Percentiles rank a stretch among this genome's conserved stretches.
Conservation (phyloP, 1,284 basidiomycete genomes). For the Singerocomus inundabilis region DNA sequence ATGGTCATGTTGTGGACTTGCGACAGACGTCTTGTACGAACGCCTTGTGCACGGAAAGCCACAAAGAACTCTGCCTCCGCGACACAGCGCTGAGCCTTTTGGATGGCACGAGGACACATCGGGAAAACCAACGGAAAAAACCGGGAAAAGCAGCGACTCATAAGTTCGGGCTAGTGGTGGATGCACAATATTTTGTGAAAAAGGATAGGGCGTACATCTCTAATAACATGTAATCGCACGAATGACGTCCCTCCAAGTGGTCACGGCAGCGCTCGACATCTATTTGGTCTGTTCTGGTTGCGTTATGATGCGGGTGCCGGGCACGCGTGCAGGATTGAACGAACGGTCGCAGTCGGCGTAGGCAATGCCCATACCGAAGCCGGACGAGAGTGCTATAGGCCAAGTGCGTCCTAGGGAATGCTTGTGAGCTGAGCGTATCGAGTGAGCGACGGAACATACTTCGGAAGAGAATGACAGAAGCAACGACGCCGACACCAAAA, state of each 20-base stretch:
- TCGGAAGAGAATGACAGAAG: conserved; percentile 93
- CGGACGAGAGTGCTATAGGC: conserved; percentile 92
- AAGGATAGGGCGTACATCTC: conserved; percentile 1
- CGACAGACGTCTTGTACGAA: conserved; percentile 64
- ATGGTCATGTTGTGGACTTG: neutral
- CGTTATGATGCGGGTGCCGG: conserved; percentile 80
- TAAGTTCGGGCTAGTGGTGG: conserved; percentile 3
- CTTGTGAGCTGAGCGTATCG: conserved; percentile 9
- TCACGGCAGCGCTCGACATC: conserved; percentile 3
- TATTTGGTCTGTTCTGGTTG: conserved; percentile 28
- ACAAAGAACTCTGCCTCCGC: conserved; percentile 40
- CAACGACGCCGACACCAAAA: conserved; percentile 91
- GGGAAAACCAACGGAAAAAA: conserved; percentile 17
- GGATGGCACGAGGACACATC: neutral
- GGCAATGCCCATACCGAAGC: conserved; percentile 85
- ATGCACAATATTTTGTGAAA: conserved; percentile 16
- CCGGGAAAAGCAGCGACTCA: conserved; percentile 11
- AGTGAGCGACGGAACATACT: conserved; percentile 57
- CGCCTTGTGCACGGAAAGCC: conserved; percentile 63
- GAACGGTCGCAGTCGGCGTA: conserved; percentile 96
- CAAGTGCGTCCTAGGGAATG: conserved; percentile 81
- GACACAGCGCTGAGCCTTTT: neutral
- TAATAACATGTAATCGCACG: conserved; percentile 17
- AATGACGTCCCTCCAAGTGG: neutral
- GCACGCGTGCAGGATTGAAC: conserved; percentile 92